Evolutionary conservation across 2,329 filamentous ascomycete genomes (phyloP).

Genomic region (Xylaria sp.): DNA sequence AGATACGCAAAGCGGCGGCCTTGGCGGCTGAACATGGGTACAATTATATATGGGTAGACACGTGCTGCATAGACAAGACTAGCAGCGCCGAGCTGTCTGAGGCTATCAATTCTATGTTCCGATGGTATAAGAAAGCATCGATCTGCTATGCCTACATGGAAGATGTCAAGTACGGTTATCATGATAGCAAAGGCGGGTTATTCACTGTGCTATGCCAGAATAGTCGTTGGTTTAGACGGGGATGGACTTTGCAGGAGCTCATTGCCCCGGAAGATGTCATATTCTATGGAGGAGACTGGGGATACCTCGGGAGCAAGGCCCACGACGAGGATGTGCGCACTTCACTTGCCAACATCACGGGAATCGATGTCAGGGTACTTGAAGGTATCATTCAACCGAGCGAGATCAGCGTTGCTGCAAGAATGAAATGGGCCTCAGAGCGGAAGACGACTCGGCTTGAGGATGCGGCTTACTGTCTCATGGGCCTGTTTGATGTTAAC

Average conservation of each 20-base stretch:
- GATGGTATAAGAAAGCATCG: slow-evolving; percentile 28
- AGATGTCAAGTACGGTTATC: slow-evolving; percentile 21
- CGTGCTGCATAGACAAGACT: slow-evolving; percentile 34
- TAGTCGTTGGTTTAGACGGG: slow-evolving; percentile 31
- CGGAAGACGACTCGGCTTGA: slow-evolving; percentile 30
- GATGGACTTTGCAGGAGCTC: slow-evolving; percentile 32
- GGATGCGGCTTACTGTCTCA: slow-evolving; percentile 32
- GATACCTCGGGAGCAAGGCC: slow-evolving; percentile 29
- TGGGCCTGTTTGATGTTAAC: slow-evolving; percentile 35
- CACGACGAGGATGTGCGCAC: slow-evolving; percentile 21
- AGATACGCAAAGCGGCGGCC: slow-evolving; percentile 26
- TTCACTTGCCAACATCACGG: slow-evolving; percentile 31
- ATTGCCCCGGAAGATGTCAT: slow-evolving; percentile 34
- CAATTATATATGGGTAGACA: slow-evolving; percentile 31
- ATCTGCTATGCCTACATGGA: slow-evolving; percentile 34
- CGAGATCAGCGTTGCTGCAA: slow-evolving; percentile 28
- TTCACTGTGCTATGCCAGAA: slow-evolving; percentile 19
- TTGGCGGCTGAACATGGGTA: slow-evolving; percentile 28
- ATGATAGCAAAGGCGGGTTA: not conserved
- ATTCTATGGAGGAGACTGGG: slow-evolving; percentile 28
- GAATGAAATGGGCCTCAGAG: slow-evolving; percentile 35
- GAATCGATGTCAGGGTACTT: slow-evolving; percentile 27
- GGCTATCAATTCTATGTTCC: slow-evolving; percentile 31
- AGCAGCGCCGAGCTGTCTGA: slow-evolving; percentile 35
- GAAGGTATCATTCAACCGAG: slow-evolving; percentile 22